phyloP scores from a whole-genome alignment of 2,329 filamentous ascomycete genomes.

The Phoma herbarum region DNA sequence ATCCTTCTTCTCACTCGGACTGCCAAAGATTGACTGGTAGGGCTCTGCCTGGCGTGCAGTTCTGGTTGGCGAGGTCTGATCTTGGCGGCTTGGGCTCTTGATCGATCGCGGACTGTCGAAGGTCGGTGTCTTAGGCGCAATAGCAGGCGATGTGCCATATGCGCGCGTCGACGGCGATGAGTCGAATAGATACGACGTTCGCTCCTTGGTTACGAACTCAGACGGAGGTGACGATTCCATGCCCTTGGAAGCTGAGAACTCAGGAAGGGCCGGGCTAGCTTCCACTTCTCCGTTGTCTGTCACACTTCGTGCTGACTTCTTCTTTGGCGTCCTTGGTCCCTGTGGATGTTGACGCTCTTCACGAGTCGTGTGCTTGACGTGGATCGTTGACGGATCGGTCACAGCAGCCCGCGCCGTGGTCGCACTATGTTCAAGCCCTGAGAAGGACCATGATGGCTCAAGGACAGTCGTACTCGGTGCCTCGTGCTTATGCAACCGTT shows the following conservation, averaged over 20 bases:
- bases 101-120: conserved; percentile 22
- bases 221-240: conserved; percentile 39
- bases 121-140: conserved; percentile 31
- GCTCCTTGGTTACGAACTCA: conserved; percentile 49
- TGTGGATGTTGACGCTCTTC: conserved; percentile 34
- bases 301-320: conserved; percentile 16
- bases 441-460: conserved; percentile 50
- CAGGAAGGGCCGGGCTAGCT: conserved; percentile 43
- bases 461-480: conserved; percentile 16
- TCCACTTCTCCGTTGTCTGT: conserved; percentile 21
- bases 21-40: conserved; percentile 47
- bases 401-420: conserved; percentile 54
- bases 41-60: conserved; percentile 31
- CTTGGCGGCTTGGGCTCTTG: conserved; percentile 23
- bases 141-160: conserved; percentile 41
- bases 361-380: not conserved
- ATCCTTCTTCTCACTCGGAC: conserved; percentile 39
- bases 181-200: conserved; percentile 48
- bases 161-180: conserved; percentile 49
- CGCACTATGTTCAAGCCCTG: conserved; percentile 56
- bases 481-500: conserved; percentile 43
- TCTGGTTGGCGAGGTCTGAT: conserved; percentile 24
- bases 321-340: conserved; percentile 33
- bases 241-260: conserved; percentile 22
- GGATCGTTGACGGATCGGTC: conserved; percentile 34